Evolutionary conservation across 768 basidiomycete genomes (phyloP), one percentile per base, ranked within the genome.

Genomic region (Coprinellus micaceus): DNA sequence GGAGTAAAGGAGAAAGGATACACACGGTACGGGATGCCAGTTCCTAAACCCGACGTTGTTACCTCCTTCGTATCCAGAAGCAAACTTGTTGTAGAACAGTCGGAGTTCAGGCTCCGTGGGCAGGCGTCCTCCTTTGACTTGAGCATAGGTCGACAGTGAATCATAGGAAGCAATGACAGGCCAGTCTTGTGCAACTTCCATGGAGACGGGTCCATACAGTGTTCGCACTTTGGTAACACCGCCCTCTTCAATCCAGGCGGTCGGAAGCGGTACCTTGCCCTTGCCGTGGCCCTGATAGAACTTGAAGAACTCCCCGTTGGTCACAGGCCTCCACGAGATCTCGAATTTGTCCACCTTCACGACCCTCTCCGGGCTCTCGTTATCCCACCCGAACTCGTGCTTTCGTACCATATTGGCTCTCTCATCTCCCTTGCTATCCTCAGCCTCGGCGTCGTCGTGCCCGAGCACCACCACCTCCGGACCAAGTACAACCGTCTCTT

Each of bases 341-440:
- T 76, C 79, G 76, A 98, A 94, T 59, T 80, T 57, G 39, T 71
- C 75, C 29, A 97, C 85, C 0, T 78, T 60, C n/a, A 86, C 82
- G 13, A 64, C 66, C 22, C 85, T 74, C 60, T 75, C 74, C 1
- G 94, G 92, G 61, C 86, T 78, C 72, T 99, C 97, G 63, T 93
- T 94, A 67, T 99, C 97, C 97, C 96, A 94, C 0, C 94, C 94
- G 69, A 91, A 93, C 54, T 86, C 83, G 64, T 95, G 87, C 7
- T 71, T 71, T 19, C 70, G 66, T 43, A 82, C 67, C 7, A 70
- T 71, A 17, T 71, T 67, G 43, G 81, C 67, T 22, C 81, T 76
- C 0, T 68, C 63, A 2, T 71, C 63, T 17, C 69, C 19, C 10
- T 6, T 43, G 13, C 15, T 66, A 0, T 98, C 94, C 6, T 89